These are phyloP conservation scores for Paraglomus brasilianum DNA, from an alignment of 192 early-diverging fungal genomes.

Conservation along the genomic window DNA sequence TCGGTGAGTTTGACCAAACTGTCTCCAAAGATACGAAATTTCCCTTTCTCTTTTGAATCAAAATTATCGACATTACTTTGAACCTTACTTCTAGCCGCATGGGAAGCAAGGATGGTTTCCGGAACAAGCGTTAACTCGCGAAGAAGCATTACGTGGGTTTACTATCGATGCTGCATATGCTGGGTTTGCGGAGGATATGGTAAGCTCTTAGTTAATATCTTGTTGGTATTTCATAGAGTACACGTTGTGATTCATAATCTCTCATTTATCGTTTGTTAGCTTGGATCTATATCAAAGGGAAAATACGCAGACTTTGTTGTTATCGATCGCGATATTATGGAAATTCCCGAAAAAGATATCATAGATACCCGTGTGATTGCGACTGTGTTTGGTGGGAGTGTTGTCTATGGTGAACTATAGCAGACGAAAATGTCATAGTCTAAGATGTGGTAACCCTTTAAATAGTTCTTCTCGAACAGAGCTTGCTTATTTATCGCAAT, in stretches of 20 bases:
- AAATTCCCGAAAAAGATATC: constrained; percentile 36
- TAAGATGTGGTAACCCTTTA: background rate
- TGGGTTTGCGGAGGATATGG: constrained; percentile 43
- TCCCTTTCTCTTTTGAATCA: constrained; percentile 1
- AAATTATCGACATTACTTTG: constrained; percentile 14
- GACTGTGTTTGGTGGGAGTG: constrained; percentile 34
- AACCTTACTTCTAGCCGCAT: constrained; percentile 37
- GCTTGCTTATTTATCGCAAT: too few species aligned
- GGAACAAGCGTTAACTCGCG: constrained; percentile 36
- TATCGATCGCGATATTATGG: constrained; percentile 48
- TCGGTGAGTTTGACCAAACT: constrained; percentile 37
- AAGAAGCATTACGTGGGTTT: constrained; percentile 54
- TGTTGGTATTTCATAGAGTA: background rate
- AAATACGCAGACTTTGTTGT: constrained; percentile 58
- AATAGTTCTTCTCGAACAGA: too few species aligned
- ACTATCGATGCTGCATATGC: constrained; percentile 57
- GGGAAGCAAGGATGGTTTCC: constrained; percentile 49
- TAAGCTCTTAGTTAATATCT: constrained; percentile 23
- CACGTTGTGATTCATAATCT: background rate
- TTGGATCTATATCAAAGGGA: constrained; percentile 46
- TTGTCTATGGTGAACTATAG: constrained; percentile 23
- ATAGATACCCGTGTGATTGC: constrained; percentile 29
- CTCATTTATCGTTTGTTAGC: constrained; percentile 33
- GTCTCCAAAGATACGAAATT: constrained; percentile 31
- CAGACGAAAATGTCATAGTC: background rate